Percentiles rank a stretch among this genome's conserved stretches.
phyloP scores from a whole-genome alignment of 2,329 filamentous ascomycete genomes.

The Epichloe coenophiala region DNA sequence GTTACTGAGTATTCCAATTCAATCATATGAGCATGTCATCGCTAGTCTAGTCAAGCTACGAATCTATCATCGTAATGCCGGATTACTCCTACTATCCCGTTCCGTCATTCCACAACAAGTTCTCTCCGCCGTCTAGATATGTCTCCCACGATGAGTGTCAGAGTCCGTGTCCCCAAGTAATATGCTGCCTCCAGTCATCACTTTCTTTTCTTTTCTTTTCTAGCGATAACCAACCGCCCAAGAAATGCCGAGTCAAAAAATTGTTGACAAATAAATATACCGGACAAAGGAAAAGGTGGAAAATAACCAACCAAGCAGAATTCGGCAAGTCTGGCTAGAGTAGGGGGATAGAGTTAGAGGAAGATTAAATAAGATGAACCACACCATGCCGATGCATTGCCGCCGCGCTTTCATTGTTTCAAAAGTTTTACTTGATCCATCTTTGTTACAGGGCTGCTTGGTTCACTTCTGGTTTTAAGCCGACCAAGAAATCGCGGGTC shows the following conservation, averaged over 20 bases:
- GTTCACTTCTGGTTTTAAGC: constrained; percentile 34
- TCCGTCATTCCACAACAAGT: background rate
- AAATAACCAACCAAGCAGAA: background rate
- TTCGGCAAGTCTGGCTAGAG: background rate
- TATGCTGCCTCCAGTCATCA: background rate
- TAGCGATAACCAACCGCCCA: constrained; percentile 5
- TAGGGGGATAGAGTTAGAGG: background rate
- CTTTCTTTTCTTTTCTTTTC: background rate
- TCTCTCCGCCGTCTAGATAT: background rate
- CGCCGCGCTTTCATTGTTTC: background rate
- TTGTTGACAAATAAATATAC: background rate
- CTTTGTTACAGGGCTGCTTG: constrained; percentile 13
- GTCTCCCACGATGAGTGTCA: background rate
- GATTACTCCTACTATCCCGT: background rate
- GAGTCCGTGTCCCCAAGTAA: background rate
- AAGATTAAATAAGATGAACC: background rate
- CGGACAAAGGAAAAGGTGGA: background rate
- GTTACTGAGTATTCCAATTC: background rate
- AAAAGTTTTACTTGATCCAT: constrained; percentile 5
- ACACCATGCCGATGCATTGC: constrained; percentile 1
- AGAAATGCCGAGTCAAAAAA: constrained; percentile 4
- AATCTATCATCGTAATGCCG: background rate
- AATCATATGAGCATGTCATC: constrained; percentile 1
- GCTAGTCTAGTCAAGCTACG: constrained; percentile 11
- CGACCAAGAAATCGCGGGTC: constrained; percentile 72